These are phyloP conservation scores for Nigrospora sphaerica DNA, from an alignment of 2,329 filamentous ascomycete genomes.

Conservation along the genomic window DNA sequence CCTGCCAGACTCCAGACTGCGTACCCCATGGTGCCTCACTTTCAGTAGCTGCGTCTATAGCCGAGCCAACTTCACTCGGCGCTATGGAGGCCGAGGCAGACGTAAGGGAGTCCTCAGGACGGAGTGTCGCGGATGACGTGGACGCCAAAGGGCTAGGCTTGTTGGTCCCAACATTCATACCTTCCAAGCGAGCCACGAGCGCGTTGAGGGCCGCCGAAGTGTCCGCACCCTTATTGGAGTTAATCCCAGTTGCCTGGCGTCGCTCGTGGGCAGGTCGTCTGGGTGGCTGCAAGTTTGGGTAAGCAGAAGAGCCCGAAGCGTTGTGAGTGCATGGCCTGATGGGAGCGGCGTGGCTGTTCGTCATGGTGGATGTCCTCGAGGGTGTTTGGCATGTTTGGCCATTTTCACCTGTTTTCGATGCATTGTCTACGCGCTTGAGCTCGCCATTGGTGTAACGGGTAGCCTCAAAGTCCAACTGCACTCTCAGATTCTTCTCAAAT, in stretches of 20 bases:
- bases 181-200: slow-evolving; percentile 14
- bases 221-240: slow-evolving; percentile 14
- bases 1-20: slow-evolving; percentile 1
- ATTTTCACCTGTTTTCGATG: background rate
- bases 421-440: background rate
- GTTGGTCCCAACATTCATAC: slow-evolving; percentile 2
- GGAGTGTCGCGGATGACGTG: too few species aligned
- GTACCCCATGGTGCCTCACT: background rate
- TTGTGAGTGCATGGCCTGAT: background rate
- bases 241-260: slow-evolving; percentile 15
- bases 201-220: slow-evolving; percentile 12
- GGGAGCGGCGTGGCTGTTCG: slow-evolving; percentile 12
- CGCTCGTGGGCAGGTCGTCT: slow-evolving; percentile 4
- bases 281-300: too few species aligned
- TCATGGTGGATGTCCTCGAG: slow-evolving; percentile 18
- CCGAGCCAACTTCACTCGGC: too few species aligned
- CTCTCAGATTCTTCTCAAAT: slow-evolving; percentile 39
- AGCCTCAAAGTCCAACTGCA: slow-evolving; percentile 39
- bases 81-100: too few species aligned
- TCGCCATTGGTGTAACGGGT: slow-evolving; percentile 30
- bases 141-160: too few species aligned
- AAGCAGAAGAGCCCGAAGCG: too few species aligned
- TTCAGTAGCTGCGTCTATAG: too few species aligned
- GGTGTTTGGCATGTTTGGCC: slow-evolving; percentile 9
- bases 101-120: too few species aligned